Base-by-base conservation (phyloP, 2,329 filamentous ascomycete species). In the Penicillium sp. region DNA sequence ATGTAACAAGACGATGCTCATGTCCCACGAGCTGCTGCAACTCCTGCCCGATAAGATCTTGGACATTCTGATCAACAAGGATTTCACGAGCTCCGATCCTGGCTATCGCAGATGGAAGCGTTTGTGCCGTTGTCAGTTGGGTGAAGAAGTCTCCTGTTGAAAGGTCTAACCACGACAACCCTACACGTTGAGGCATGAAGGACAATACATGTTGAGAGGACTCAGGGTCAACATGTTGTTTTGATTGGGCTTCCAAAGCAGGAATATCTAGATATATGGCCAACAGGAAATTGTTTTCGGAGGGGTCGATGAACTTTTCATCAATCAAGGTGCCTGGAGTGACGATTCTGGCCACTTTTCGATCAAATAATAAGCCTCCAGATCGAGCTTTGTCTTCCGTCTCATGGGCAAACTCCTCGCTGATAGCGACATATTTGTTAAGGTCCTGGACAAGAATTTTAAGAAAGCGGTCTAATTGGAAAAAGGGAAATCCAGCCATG, bases 251-350 rank as follows among this genome's bases (percentile, higher is more conserved):
- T 31, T 65, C 55, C 35, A 70, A 31, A 2, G 56, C 53, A 29
- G 66, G 47, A 5, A 67, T 56, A 57, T 81, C 75, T 27, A 89
- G 72, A 69, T 96, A 85, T 48, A 98, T 84, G 37, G 90, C 88
- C 71, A 98, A 84, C 33, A 98, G 82, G 73, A 93, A 99, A 72
- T 97, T 98, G 75, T 95, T 97, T 67, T 90, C 87, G 71, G 90
- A 93, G 1, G 92, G 91, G 71, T 98, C 91, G 81, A 99, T 92
- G 74, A 98, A 99, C 67, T 92, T 93, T 76, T 99, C 95, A 74
- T 99, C 95, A 64, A 99, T 96, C 53, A 99, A 80, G 1, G 95
- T 99, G 21, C 95, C 95, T 1, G 95, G 92, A 0, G 95, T 98
- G 69, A 99, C 87, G 65, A 99, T 88, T 56, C 95, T 87, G 19